phyloP scores from a whole-genome alignment of 257 asterid genomes.

The Verbascum thapsus region DNA sequence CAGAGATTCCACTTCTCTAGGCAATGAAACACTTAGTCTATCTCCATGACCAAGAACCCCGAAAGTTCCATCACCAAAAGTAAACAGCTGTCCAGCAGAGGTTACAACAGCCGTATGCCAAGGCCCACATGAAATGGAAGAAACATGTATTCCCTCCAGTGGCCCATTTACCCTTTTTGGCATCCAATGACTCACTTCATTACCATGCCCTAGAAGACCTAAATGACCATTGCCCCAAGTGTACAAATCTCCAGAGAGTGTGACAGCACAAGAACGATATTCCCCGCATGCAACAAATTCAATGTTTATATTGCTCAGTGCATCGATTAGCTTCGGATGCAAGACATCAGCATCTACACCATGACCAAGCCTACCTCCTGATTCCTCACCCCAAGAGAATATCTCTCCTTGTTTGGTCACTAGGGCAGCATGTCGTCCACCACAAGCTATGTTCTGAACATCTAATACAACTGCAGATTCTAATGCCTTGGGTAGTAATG shows the following conservation, averaged over 20 bases:
- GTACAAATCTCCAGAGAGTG: constrained; percentile 89
- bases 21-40: constrained; percentile 65
- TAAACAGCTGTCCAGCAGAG: constrained; percentile 92
- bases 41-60: constrained; percentile 97
- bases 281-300: constrained; percentile 97
- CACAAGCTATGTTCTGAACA: constrained; percentile 98
- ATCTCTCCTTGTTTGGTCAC: constrained; percentile 97
- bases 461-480: constrained; percentile 96
- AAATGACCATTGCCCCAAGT: constrained; percentile 95
- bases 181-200: constrained; percentile 93
- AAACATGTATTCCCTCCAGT: constrained; percentile 84
- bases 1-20: constrained; percentile 90
- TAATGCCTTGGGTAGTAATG: constrained; percentile 86
- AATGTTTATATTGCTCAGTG: constrained; percentile 75
- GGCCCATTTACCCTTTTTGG: constrained; percentile 92
- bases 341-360: constrained; percentile 94
- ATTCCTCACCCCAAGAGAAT: constrained; percentile 97
- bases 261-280: constrained; percentile 85
- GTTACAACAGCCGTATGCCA: constrained; percentile 98
- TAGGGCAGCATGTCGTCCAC: constrained; percentile 86
- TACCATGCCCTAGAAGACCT: constrained; percentile 95
- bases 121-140: constrained; percentile 88
- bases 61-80: constrained; percentile 93
- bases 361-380: constrained; percentile 94
- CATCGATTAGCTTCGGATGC: constrained; percentile 85